Evolutionary conservation across 768 basidiomycete genomes (phyloP).

Genomic region (Tricholoma flavovirens): DNA sequence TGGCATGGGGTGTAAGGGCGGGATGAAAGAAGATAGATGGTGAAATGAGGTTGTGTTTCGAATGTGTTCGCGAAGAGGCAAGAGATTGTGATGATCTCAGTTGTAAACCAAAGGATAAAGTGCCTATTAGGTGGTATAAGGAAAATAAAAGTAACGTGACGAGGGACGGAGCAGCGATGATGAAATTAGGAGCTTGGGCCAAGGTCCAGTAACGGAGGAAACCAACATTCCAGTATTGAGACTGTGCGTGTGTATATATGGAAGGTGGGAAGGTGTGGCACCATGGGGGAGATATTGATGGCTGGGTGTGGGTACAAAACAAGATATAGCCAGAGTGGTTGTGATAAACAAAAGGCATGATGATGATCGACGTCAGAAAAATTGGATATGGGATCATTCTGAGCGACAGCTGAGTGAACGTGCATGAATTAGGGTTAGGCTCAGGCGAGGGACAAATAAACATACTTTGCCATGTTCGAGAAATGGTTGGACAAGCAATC

Average conservation of each 20-base stretch:
- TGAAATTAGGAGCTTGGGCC: slow-evolving; percentile 82
- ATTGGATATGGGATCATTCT: slow-evolving; percentile 29
- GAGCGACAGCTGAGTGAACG: slow-evolving; percentile 28
- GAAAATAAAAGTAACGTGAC: slow-evolving; percentile 41
- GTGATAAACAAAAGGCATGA: slow-evolving; percentile 66
- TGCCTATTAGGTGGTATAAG: slow-evolving; percentile 23
- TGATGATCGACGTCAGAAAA: slow-evolving; percentile 39
- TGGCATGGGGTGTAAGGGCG: slow-evolving; percentile 59
- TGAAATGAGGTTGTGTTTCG: not conserved
- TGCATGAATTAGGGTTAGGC: not conserved
- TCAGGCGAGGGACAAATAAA: not conserved
- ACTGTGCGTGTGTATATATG: slow-evolving; percentile 80
- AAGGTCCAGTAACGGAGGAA: slow-evolving; percentile 83
- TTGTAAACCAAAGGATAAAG: not conserved
- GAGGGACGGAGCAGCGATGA: slow-evolving; percentile 72
- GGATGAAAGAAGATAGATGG: slow-evolving; percentile 26
- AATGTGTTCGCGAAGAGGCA: not conserved
- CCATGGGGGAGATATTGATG: slow-evolving; percentile 43
- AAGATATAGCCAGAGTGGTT: slow-evolving; percentile 58
- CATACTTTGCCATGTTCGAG: slow-evolving; percentile 33
- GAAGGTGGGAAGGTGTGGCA: slow-evolving; percentile 56
- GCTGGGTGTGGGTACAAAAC: slow-evolving; percentile 49
- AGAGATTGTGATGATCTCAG: slow-evolving; percentile 4
- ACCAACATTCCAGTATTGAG: slow-evolving; percentile 81
- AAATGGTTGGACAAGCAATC: slow-evolving; percentile 50